A percentile compares a stretch with the other conserved stretches of the same genome.
phyloP scores from a whole-genome alignment of 169 alveolate genomes.

The Cryptosporidium ubiquitum region DNA sequence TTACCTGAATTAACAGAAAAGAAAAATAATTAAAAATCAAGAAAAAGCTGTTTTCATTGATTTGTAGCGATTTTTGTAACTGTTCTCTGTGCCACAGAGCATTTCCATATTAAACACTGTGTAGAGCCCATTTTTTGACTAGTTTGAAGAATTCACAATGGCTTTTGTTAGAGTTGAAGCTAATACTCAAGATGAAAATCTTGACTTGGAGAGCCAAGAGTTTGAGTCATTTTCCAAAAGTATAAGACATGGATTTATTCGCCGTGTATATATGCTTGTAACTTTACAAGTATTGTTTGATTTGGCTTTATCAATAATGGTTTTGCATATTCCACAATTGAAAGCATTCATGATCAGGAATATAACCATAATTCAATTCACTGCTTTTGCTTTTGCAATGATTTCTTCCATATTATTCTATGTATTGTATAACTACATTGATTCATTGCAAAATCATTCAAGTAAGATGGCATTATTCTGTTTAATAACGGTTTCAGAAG shows the following conservation, averaged over 20 bases:
- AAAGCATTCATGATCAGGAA: not conserved
- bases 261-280: constrained; percentile 50
- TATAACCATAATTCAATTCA: not conserved
- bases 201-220: constrained; percentile 53
- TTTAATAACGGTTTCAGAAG: constrained; percentile 21
- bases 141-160: not conserved
- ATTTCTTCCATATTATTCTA: not conserved
- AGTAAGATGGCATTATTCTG: constrained; percentile 11
- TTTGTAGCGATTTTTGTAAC: no score
- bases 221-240: constrained; percentile 15
- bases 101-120: not conserved
- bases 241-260: constrained; percentile 46
- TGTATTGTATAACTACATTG: not conserved
- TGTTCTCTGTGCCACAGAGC: no score
- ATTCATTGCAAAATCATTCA: not conserved
- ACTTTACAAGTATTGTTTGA: constrained; percentile 8
- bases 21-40: not conserved
- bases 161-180: not conserved
- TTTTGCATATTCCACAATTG: not conserved
- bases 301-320: not conserved
- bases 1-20: not conserved
- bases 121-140: no score
- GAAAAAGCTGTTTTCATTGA: no score
- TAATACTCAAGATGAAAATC: not conserved
- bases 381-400: not conserved